These are phyloP conservation scores for Rhizodiscina lignyota DNA, from an alignment of 495 filamentous ascomycete species.

Conservation along the genomic window DNA sequence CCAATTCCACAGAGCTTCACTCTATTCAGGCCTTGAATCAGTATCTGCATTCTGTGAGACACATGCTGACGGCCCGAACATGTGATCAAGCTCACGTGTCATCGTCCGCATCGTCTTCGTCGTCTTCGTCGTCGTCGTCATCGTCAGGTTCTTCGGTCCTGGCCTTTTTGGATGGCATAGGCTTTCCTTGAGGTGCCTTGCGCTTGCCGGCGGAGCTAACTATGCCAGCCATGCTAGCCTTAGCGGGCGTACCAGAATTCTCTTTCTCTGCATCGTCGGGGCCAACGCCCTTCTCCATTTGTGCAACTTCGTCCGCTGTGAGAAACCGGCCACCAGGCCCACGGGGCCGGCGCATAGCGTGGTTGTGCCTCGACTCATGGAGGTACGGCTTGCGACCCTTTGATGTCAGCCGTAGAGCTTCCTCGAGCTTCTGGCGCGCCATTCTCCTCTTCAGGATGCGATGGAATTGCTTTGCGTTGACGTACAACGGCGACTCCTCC, in stretches of 20 bases:
- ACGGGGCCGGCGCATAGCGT: conserved; percentile 90
- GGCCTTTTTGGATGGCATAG: conserved; percentile 35
- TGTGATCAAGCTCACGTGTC: too few relatives aligned
- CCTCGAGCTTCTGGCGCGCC: conserved; percentile 83
- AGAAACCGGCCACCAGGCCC: conserved; percentile 94
- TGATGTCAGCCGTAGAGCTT: conserved; percentile 73
- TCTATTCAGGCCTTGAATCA: too few relatives aligned
- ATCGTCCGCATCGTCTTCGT: conserved; percentile 16
- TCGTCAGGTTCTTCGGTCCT: conserved; percentile 21
- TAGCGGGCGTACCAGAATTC: conserved; percentile 11
- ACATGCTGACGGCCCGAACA: too few relatives aligned
- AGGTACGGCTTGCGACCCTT: conserved; percentile 96
- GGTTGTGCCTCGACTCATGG: conserved; percentile 97
- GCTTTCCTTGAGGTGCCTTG: conserved; percentile 13
- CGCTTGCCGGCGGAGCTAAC: conserved; percentile 25
- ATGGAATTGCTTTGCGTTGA: conserved; percentile 98
- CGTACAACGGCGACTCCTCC: conserved; percentile 90
- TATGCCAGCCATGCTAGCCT: conserved; percentile 19
- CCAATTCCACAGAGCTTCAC: too few relatives aligned
- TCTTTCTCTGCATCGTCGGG: conserved; percentile 17
- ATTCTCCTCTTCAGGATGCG: conserved; percentile 88
- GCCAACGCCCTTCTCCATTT: conserved; percentile 49
- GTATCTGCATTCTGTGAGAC: too few relatives aligned
- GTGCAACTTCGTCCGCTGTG: conserved; percentile 92
- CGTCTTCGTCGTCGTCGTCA: conserved; percentile 18